phyloP scores from a whole-genome alignment of 805 yeast species.

The Saturnispora quitensis region DNA sequence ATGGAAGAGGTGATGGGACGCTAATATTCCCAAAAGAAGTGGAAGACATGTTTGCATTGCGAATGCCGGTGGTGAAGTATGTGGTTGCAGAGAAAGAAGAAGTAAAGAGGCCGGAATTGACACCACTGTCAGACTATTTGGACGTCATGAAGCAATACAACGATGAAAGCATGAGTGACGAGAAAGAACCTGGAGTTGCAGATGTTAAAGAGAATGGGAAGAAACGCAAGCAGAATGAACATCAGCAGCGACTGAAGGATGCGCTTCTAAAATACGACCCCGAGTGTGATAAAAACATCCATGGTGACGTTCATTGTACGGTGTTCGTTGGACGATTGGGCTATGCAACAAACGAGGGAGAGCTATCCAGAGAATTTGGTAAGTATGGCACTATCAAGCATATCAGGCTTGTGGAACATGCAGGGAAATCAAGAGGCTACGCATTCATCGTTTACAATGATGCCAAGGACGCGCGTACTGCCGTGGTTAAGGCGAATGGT shows the following conservation, averaged over 20 bases:
- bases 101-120: neutral
- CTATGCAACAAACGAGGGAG: constrained; percentile 56
- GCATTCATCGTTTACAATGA: constrained; percentile 68
- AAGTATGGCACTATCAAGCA: constrained; percentile 64
- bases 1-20: neutral
- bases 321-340: constrained; percentile 69
- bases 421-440: constrained; percentile 47
- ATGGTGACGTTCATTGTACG: constrained; percentile 70
- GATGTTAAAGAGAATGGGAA: constrained; percentile 1
- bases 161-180: neutral
- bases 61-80: neutral
- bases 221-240: neutral
- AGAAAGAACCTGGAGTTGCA: neutral
- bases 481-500: constrained; percentile 43
- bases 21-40: neutral
- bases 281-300: constrained; percentile 42
- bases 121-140: neutral
- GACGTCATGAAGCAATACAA: neutral
- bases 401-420: constrained; percentile 48
- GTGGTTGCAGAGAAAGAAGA: neutral
- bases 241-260: neutral
- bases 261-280: constrained; percentile 45
- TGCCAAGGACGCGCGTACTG: constrained; percentile 50
- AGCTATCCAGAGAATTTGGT: constrained; percentile 51
- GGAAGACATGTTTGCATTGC: neutral